Evolutionary conservation across 2,329 filamentous ascomycete species (phyloP).

Genomic region (Thielaviopsis euricoi): DNA sequence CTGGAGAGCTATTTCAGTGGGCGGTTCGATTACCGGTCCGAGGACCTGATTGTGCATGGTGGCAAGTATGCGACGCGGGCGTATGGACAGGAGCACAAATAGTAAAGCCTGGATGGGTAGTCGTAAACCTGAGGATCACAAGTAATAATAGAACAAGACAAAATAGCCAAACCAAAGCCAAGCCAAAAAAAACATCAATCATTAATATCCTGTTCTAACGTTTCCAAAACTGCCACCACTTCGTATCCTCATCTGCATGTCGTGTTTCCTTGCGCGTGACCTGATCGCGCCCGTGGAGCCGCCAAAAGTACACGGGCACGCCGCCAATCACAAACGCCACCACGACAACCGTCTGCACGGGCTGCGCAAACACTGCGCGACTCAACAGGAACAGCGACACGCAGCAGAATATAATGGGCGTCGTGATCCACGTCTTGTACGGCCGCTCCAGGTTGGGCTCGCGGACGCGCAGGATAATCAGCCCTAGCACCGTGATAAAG

Average conservation of each 20-base stretch:
- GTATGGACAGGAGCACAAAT: conserved; percentile 47
- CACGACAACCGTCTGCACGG: conserved; percentile 76
- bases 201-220: conserved; percentile 13
- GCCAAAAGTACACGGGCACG: conserved; percentile 77
- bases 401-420: conserved; percentile 95
- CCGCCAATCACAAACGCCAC: conserved; percentile 70
- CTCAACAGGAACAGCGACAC: conserved; percentile 85
- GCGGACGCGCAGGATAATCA: conserved; percentile 75
- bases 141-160: too few relatives aligned
- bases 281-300: conserved; percentile 50
- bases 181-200: background rate
- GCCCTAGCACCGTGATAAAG: conserved; percentile 81
- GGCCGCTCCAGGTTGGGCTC: conserved; percentile 81
- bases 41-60: conserved; percentile 80
- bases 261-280: conserved; percentile 26
- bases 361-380: conserved; percentile 78
- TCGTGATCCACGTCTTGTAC: conserved; percentile 92
- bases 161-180: too few relatives aligned
- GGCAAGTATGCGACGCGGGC: conserved; percentile 93
- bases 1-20: conserved; percentile 82
- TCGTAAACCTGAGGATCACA: too few relatives aligned
- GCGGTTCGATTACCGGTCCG: conserved; percentile 67
- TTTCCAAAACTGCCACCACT: conserved; percentile 47
- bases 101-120: conserved; percentile 22
- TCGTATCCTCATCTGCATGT: conserved; percentile 19